Evolutionary conservation across 2,329 filamentous ascomycete species (phyloP).

Genomic region (Arthrobotrys sphaeroides): DNA sequence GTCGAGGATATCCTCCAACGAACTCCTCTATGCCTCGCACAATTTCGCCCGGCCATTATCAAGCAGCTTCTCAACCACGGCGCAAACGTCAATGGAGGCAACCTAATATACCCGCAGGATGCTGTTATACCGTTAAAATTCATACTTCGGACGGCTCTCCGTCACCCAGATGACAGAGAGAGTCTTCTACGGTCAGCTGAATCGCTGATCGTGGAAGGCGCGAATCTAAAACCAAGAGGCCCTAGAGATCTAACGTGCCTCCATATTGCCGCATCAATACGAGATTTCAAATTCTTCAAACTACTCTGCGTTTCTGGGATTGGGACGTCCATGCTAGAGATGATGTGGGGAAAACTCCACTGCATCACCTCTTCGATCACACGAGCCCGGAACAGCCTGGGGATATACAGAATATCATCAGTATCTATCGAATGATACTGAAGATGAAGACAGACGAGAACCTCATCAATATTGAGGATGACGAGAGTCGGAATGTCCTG

Average conservation of each 20-base stretch:
- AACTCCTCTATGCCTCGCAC: background rate
- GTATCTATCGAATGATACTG: conserved; percentile 11
- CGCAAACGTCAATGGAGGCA: background rate
- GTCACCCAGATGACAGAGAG: background rate
- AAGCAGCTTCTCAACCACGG: conserved; percentile 10
- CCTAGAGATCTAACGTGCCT: background rate
- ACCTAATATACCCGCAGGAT: background rate
- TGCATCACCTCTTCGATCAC: conserved; percentile 16
- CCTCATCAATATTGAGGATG: conserved; percentile 15
- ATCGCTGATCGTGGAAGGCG: conserved; percentile 8
- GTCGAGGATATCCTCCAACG: background rate
- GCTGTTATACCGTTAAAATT: background rate
- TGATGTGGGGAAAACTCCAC: background rate
- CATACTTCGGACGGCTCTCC: background rate
- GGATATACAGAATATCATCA: background rate
- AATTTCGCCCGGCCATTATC: background rate
- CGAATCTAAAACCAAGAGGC: background rate
- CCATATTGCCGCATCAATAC: conserved; percentile 17
- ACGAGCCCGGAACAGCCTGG: background rate
- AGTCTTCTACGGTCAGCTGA: background rate
- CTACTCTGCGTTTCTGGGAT: conserved; percentile 18
- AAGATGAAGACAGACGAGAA: conserved; percentile 23
- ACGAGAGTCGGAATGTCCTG: background rate
- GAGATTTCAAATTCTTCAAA: conserved; percentile 26
- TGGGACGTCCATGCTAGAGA: conserved; percentile 14